These are phyloP conservation scores for Tolypocladium cylindrosporum DNA, from an alignment of 2,329 filamentous ascomycete genomes.

Conservation along the genomic window DNA sequence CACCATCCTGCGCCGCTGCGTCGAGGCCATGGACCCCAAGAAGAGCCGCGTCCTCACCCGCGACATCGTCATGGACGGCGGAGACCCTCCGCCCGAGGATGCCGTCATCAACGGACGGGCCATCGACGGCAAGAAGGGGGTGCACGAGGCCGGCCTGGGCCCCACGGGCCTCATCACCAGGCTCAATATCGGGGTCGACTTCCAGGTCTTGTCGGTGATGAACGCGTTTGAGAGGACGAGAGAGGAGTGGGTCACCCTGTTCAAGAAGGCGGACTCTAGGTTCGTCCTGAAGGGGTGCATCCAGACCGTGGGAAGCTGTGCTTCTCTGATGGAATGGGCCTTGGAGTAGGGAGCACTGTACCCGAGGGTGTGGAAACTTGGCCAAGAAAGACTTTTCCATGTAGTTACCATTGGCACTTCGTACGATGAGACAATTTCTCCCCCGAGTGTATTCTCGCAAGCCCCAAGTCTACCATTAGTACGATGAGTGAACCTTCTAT, in stretches of 20 bases:
- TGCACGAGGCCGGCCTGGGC: neutral
- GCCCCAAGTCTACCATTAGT: neutral
- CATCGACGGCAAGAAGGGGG: neutral
- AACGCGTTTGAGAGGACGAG: neutral
- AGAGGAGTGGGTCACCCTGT: neutral
- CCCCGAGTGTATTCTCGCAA: neutral
- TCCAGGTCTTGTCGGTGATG: neutral
- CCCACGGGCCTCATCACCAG: neutral
- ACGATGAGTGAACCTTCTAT: neutral
- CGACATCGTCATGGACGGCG: neutral
- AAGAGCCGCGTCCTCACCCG: neutral
- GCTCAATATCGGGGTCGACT: neutral
- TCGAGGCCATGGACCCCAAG: neutral
- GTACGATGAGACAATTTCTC: neutral
- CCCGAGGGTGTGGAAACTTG: neutral
- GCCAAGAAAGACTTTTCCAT: neutral
- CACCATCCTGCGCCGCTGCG: neutral
- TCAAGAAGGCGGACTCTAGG: neutral
- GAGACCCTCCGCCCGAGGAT: neutral
- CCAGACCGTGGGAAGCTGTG: neutral
- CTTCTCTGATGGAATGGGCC: neutral
- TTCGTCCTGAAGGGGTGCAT: neutral
- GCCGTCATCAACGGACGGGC: neutral
- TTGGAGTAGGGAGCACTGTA: neutral
- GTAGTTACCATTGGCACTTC: neutral